Percentiles rank a stretch among this genome's conserved stretches.
Evolutionary conservation across 75 land plant genomes (phyloP).

Genomic region (Chamaecyparis obtusa): DNA sequence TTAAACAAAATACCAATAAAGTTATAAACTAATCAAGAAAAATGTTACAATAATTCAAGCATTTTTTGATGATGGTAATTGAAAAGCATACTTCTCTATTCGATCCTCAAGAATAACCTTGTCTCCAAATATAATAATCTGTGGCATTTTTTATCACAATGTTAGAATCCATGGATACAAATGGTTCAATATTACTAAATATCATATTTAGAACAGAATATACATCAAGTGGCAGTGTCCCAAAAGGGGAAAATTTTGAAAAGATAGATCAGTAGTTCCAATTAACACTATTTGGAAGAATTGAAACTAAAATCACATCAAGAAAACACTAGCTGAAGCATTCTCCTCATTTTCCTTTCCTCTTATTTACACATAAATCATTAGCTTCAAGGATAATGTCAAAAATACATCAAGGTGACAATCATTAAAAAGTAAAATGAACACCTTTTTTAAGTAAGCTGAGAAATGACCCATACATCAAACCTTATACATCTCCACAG

Average conservation of each 20-base stretch:
- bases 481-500: not conserved
- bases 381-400: not conserved
- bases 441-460: not conserved
- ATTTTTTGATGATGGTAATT: not conserved
- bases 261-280: not conserved
- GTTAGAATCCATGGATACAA: not conserved
- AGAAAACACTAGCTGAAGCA: not conserved
- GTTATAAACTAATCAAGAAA: not conserved
- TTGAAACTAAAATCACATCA: not conserved
- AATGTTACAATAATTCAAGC: not conserved
- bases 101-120: constrained; percentile 90
- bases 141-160: constrained; percentile 12
- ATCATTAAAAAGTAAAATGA: not conserved
- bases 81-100: constrained; percentile 64
- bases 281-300: not conserved
- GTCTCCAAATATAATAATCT: constrained; percentile 89
- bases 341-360: no score
- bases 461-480: not conserved
- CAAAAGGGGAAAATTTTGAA: not conserved
- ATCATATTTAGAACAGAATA: not conserved
- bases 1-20: not conserved
- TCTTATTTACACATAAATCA: not conserved
- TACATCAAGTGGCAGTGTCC: not conserved
- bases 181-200: not conserved
- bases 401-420: not conserved